These are phyloP conservation scores for Cryoendolithus antarcticus DNA, from an alignment of 2,329 filamentous ascomycete genomes.

Conservation along the genomic window DNA sequence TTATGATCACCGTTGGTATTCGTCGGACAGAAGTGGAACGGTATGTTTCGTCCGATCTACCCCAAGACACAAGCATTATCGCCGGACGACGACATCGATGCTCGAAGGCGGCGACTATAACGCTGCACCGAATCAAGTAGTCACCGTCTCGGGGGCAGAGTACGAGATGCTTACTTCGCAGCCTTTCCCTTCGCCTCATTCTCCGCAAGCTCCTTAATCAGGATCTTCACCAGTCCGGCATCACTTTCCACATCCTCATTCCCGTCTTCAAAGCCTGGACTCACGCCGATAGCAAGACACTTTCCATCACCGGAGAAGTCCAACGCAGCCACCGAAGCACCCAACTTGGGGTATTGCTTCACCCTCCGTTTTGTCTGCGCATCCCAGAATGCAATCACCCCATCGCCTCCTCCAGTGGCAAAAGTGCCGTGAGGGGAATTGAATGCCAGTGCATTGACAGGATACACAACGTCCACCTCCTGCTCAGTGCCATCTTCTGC, in stretches of 20 bases:
- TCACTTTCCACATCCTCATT: constrained; percentile 65
- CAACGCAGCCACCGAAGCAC: constrained; percentile 64
- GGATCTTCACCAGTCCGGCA: constrained; percentile 59
- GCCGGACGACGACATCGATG: no score
- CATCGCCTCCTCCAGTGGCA: constrained; percentile 79
- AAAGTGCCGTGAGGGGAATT: constrained; percentile 76
- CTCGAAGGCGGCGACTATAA: no score
- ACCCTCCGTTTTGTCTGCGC: constrained; percentile 81
- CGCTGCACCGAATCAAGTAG: no score
- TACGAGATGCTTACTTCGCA: constrained; percentile 39
- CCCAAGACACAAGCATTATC: no score
- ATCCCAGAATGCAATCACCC: constrained; percentile 88
- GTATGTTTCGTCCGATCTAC: no score
- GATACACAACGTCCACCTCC: constrained; percentile 72
- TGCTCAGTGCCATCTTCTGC: constrained; percentile 33
- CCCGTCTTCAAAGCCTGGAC: constrained; percentile 79
- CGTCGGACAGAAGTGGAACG: no score
- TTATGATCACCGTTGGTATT: no score
- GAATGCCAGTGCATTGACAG: constrained; percentile 81
- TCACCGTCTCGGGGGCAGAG: no score
- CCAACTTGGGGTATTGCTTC: constrained; percentile 75
- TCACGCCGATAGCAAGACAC: constrained; percentile 66
- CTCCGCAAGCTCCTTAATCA: constrained; percentile 72
- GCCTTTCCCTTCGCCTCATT: constrained; percentile 81
- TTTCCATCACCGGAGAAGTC: constrained; percentile 67